Evolutionary conservation across 2,329 filamentous ascomycete genomes (phyloP).

Genomic region (Diaporthe eres): DNA sequence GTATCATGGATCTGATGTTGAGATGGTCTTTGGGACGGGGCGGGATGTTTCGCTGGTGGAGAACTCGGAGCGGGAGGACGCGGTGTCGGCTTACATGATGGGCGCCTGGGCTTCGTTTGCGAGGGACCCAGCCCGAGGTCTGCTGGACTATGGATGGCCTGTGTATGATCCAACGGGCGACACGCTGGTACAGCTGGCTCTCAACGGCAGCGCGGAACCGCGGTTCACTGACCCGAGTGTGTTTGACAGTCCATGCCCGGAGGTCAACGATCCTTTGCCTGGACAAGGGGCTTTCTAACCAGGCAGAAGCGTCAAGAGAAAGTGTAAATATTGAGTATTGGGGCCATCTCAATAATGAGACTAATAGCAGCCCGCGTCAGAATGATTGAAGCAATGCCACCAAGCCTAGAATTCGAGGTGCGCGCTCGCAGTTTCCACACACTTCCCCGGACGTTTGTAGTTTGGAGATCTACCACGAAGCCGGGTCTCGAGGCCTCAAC

Average conservation of each 20-base stretch:
- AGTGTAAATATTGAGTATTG: background rate
- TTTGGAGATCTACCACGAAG: background rate
- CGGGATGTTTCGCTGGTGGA: constrained; percentile 32
- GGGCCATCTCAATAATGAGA: background rate
- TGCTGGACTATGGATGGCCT: constrained; percentile 34
- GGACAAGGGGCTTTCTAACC: constrained; percentile 29
- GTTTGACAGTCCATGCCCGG: constrained; percentile 20
- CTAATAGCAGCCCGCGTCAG: no score
- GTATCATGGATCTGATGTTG: constrained; percentile 30
- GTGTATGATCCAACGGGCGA: constrained; percentile 8
- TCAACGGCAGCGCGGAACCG: constrained; percentile 14
- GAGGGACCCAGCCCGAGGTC: constrained; percentile 23
- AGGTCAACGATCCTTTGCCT: constrained; percentile 23
- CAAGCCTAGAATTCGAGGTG: background rate
- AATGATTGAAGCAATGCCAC: background rate
- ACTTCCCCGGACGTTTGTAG: background rate
- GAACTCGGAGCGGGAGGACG: constrained; percentile 27
- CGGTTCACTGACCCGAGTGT: constrained; percentile 9
- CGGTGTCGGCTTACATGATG: constrained; percentile 31
- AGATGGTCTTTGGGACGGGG: constrained; percentile 33
- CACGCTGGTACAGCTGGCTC: constrained; percentile 29
- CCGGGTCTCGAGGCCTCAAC: constrained; percentile 4
- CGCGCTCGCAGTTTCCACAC: background rate
- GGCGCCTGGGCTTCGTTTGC: constrained; percentile 34
- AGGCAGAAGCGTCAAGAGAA: background rate